phyloP scores from a whole-genome alignment of 306 rosid genomes.

The Aeschynomene evenia region DNA sequence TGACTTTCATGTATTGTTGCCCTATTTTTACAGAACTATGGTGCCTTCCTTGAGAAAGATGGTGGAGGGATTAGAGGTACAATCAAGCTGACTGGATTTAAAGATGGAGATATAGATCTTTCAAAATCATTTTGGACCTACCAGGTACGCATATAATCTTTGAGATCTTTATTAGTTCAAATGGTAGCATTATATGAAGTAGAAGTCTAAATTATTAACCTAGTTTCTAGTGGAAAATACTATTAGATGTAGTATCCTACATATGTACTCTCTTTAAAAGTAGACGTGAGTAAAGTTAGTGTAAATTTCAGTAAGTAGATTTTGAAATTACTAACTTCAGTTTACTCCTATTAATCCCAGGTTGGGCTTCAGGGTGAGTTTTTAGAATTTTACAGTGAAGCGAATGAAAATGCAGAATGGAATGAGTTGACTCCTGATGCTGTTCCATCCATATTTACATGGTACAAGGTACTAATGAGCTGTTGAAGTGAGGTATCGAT shows the following conservation, averaged over 20 bases:
- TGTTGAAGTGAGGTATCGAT: conserved; percentile 15
- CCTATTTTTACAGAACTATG: conserved; percentile 66
- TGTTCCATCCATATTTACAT: conserved; percentile 65
- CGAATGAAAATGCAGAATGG: conserved; percentile 65
- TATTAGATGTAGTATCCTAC: neutral
- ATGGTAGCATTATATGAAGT: neutral
- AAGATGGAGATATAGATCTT: conserved; percentile 72
- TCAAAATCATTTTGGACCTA: conserved; percentile 79
- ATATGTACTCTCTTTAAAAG: neutral
- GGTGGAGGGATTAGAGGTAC: conserved; percentile 86
- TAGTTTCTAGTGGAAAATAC: conserved; percentile 7
- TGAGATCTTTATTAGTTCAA: neutral
- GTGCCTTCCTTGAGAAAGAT: conserved; percentile 89
- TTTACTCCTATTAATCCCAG: conserved; percentile 44
- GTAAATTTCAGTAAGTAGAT: neutral
- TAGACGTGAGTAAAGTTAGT: neutral
- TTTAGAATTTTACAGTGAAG: conserved; percentile 57
- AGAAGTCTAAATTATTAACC: neutral
- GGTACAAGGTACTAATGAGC: conserved; percentile 81
- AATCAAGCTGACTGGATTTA: conserved; percentile 71
- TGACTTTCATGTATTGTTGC: conserved; percentile 26
- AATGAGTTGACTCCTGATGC: conserved; percentile 53
- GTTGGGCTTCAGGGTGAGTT: conserved; percentile 90
- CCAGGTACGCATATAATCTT: conserved; percentile 57
- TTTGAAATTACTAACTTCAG: conserved; percentile 25